Evolutionary conservation across 495 filamentous ascomycete genomes (phyloP).

Genomic region (Pseudotulostoma volvatum): DNA sequence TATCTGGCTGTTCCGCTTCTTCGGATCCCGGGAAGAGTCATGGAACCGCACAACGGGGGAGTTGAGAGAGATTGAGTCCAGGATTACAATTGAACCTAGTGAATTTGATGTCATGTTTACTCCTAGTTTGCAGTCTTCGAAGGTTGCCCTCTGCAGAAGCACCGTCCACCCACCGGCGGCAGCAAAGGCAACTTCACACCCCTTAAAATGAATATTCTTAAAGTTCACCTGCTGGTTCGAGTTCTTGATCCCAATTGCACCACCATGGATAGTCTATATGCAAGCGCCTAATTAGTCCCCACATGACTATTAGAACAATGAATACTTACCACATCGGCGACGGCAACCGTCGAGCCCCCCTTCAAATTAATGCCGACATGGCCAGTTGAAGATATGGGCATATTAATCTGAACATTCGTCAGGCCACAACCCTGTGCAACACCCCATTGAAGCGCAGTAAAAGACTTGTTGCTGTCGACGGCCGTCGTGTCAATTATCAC

Average conservation of each 20-base stretch:
- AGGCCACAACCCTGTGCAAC: slow-evolving; percentile 52
- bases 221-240: slow-evolving; percentile 38
- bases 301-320: background rate
- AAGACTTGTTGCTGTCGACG: slow-evolving; percentile 9
- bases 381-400: slow-evolving; percentile 36
- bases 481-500: slow-evolving; percentile 25
- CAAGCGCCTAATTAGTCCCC: slow-evolving; percentile 4
- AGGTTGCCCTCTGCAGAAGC: slow-evolving; percentile 22
- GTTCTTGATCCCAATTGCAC: slow-evolving; percentile 30
- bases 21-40: slow-evolving; percentile 22
- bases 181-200: slow-evolving; percentile 22
- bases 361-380: slow-evolving; percentile 36
- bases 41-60: slow-evolving; percentile 33
- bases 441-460: slow-evolving; percentile 43
- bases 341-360: slow-evolving; percentile 28
- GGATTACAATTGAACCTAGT: slow-evolving; percentile 36
- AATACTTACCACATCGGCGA: slow-evolving; percentile 31
- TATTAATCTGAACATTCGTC: slow-evolving; percentile 57
- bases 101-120: slow-evolving; percentile 20
- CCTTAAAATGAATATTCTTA: slow-evolving; percentile 29
- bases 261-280: slow-evolving; percentile 30
- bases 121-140: slow-evolving; percentile 18
- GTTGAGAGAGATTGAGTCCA: slow-evolving; percentile 24
- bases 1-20: slow-evolving; percentile 19
- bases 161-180: slow-evolving; percentile 24